Base-by-base conservation (phyloP, 2,329 filamentous ascomycete species). In the Colletotrichum sp. region DNA sequence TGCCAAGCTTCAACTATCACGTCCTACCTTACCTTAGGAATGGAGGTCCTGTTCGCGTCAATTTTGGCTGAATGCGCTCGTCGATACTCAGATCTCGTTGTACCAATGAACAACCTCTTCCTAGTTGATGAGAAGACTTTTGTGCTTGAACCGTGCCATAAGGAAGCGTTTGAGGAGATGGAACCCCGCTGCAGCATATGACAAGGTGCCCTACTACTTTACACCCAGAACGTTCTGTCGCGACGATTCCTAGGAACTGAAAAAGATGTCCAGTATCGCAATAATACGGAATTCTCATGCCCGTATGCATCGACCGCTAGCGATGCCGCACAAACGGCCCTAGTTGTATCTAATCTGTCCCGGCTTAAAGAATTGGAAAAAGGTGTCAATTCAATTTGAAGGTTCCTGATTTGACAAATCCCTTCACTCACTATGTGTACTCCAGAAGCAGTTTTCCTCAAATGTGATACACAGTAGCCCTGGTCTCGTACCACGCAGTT, bases 271-370 rank as follows among this genome's bases (percentile, higher is more conserved):
- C 18, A 10, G 18, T 12, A n/a, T n/a, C 18, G 39, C 9, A 12
- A n/a, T 12, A 6, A n/a, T 3, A 12, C 39, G 6, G 9, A 12
- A 2, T 12, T 49, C 18, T n/a, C 39, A 2, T n/a, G 9, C 9
- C 9, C 6, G 39, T 12, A 49, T 49, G 39, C 39, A 12, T 49
- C 39, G 2, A n/a, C 18, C 18, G 9, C 39, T n/a, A n/a, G 18
- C 2, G 2, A 49, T 49, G 6, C 18, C 9, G 39, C 1, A n/a
- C 18, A 49, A 12, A 12, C 18, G 9, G 39, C 18, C 18, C 9
- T 0, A 49, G 1, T 49, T 6, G 6, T 12, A 0, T 49, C 2
- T 21, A n/a, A 12, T n/a, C 2, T n/a, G 1, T n/a, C 39, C 18
- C 9, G 18, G 39, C 9, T 7, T 49, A 6, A n/a, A n/a, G 4